Base-by-base conservation (phyloP, 768 basidiomycete genomes). In the Russula compacta region DNA sequence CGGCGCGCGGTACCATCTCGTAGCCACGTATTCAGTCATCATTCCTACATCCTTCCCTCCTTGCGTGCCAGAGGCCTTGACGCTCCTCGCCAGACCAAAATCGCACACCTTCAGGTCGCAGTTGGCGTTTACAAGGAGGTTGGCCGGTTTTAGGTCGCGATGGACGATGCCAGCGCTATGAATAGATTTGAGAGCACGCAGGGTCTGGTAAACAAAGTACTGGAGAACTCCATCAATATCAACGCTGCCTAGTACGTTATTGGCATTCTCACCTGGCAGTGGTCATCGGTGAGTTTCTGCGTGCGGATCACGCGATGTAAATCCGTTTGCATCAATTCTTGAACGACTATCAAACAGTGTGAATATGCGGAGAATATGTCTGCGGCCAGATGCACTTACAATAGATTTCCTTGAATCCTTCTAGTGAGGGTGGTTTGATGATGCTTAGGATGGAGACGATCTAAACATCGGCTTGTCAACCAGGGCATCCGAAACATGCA, bases 381-480 rank as follows among this genome's bases (percentile, higher is more conserved):
- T 14, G 46, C 14, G 58, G 63, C 17, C 5, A 51, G 38, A 15
- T 38, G 17, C 64, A 21, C 83, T 35, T 64, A 86, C 87, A 87
- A 72, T 93, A 92, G 32, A 92, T 92, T 69, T 95, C 92, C 66
- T 83, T 89, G 78, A 95, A 95, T 3, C 79, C 77, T 4, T 87
- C 84, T 44, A 88, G 71, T 3, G 83, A 81, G 4, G 83, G 72
- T 2, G 93, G 93, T 71, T 88, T 91, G 74, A 90, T 81, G 69
- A 95, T 93, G 71, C 94, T 94, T 64, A 95, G 75, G 69, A 97
- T 91, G 12, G 91, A 89, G 66, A 98, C 91, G 70, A 95, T 94
- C 87, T 95, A 58, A 35, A 56, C 11, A 21, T 24, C 44, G 21
- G 19, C n/a, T 29, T 33, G 53, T 36, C 32, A 47, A 54, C 46